These are phyloP conservation scores for Xylariaceae sp. DNA, from an alignment of 2,329 filamentous ascomycete species.

Conservation along the genomic window DNA sequence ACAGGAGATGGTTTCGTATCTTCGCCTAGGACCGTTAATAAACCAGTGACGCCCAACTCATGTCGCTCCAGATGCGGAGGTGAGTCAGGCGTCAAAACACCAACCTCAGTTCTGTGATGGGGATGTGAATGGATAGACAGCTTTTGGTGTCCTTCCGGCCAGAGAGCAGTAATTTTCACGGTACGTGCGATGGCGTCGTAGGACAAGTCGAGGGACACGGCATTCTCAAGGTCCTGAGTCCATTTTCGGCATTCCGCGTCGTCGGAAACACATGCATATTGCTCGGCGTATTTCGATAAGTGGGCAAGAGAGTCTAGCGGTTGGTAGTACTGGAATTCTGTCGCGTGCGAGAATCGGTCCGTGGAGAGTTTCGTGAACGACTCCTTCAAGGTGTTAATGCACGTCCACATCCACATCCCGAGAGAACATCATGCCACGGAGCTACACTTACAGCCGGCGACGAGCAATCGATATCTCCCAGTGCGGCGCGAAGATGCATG, in stretches of 20 bases:
- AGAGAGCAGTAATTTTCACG: conserved; percentile 62
- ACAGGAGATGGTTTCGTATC: conserved; percentile 68
- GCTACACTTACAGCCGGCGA: conserved; percentile 31
- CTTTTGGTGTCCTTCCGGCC: conserved; percentile 46
- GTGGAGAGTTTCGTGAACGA: conserved; percentile 58
- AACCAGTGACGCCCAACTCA: conserved; percentile 73
- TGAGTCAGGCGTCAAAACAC: conserved; percentile 65
- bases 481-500: conserved; percentile 29
- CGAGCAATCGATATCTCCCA: conserved; percentile 36
- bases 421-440: background rate
- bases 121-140: conserved; percentile 40
- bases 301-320: conserved; percentile 53
- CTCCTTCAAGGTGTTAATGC: conserved; percentile 48
- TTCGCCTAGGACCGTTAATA: conserved; percentile 73
- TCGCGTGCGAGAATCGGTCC: conserved; percentile 56
- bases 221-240: conserved; percentile 33
- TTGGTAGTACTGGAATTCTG: conserved; percentile 68
- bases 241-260: conserved; percentile 27
- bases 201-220: conserved; percentile 63
- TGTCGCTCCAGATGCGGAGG: conserved; percentile 58
- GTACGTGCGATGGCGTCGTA: conserved; percentile 63
- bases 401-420: background rate
- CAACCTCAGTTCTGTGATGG: conserved; percentile 68
- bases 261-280: conserved; percentile 36
- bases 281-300: conserved; percentile 50